Base-by-base conservation (phyloP, 2,329 filamentous ascomycete genomes). In the Diaporthe batatas region DNA sequence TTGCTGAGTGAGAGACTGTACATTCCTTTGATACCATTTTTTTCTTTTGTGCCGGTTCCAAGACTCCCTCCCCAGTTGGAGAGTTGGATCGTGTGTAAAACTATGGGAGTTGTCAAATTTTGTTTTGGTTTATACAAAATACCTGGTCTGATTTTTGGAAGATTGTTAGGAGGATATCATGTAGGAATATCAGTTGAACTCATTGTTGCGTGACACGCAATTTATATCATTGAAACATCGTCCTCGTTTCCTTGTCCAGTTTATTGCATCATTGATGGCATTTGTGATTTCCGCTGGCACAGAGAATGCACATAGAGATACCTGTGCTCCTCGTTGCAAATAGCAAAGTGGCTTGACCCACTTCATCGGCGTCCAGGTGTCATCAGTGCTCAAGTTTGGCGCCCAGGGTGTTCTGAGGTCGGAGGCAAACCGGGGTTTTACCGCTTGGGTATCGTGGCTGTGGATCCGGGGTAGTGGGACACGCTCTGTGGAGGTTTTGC, bases 41-140 rank as follows among this genome's bases (percentile, higher is more conserved):
- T 72, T 67, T 47, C 72, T 58, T 73, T 73, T 73, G 72, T 73
- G n/a, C 47, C 32, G 44, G 21, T 21, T 25, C n/a, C 25, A 44
- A 25, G 4, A 18, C 36, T n/a, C 21, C 6, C 49, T 11, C 6
- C 12, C n/a, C n/a, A n/a, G n/a, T 12, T 42, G 16, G 39, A 11
- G 32, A n/a, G 12, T 32, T 39, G 47, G 32, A 12, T 53, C 62
- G 47, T 23, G 32, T 67, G 62, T 67, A 67, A 25, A 53, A 67
- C 5, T 53, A 67, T 39, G 32, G 47, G 21, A 8, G 32, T n/a
- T 34, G 3, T 8, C 21, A 11, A 39, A 14, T 51, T 39, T n/a
- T 39, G 7, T 53, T 53, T n/a, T 16, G 47, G 62, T 16, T 3
- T 67, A 51, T 29, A 67, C 44, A 67, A 67, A 67, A 67, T 44